Conservation (phyloP, 1,284 basidiomycete genomes). For the Mycena citricolor region DNA sequence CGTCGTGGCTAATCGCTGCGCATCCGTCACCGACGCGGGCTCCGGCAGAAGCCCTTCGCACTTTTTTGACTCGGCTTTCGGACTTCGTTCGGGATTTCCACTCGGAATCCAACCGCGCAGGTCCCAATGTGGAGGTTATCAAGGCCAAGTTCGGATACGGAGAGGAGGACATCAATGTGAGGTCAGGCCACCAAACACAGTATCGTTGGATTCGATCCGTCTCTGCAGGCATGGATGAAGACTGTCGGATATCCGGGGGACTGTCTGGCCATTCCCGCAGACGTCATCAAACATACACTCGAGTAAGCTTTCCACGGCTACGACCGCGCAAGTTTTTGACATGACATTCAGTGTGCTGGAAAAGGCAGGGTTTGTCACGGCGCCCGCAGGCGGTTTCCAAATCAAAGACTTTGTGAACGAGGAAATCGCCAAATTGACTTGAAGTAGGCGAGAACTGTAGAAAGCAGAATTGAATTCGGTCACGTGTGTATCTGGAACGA, state of each 20-base stretch:
- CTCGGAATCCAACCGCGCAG: conserved; percentile 57
- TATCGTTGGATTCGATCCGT: no score
- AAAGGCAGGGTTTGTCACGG: conserved; percentile 73
- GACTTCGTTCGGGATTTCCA: conserved; percentile 70
- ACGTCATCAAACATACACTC: conserved; percentile 71
- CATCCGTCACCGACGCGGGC: conserved; percentile 59
- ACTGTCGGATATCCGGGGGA: conserved; percentile 75
- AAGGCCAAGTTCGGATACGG: conserved; percentile 78
- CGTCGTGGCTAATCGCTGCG: conserved; percentile 92
- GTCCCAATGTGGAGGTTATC: conserved; percentile 73
- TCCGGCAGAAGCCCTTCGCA: conserved; percentile 46
- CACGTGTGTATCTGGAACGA: no score
- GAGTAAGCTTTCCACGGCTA: conserved; percentile 43
- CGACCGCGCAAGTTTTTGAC: neutral
- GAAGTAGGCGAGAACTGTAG: conserved; percentile 5
- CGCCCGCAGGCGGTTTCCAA: conserved; percentile 58
- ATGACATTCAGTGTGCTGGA: conserved; percentile 56
- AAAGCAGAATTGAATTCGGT: no score
- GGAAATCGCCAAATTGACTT: conserved; percentile 40
- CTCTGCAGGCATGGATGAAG: conserved; percentile 78
- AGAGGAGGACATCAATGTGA: conserved; percentile 71
- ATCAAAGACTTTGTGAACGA: conserved; percentile 62
- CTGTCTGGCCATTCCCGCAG: conserved; percentile 60
- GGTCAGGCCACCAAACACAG: no score
- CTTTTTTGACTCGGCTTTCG: conserved; percentile 68